phyloP scores from a whole-genome alignment of 345 rosid species.

The Pistacia atlantica region DNA sequence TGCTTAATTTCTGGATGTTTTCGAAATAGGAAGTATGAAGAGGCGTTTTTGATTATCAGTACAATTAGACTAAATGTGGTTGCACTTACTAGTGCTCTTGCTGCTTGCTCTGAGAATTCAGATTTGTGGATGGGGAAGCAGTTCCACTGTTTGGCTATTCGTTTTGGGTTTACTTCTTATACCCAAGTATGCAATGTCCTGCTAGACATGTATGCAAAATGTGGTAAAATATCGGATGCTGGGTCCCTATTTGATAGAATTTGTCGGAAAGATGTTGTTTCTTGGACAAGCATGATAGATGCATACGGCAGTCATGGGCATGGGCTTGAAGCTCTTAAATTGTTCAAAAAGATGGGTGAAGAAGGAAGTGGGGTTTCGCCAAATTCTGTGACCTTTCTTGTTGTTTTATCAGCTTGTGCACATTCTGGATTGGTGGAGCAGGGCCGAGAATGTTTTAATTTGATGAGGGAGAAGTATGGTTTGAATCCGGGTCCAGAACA shows the following conservation, averaged over 20 bases:
- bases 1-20: constrained; percentile 70
- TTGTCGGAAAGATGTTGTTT: constrained; percentile 49
- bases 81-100: constrained; percentile 65
- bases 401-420: constrained; percentile 58
- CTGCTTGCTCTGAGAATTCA: constrained; percentile 73
- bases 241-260: constrained; percentile 47
- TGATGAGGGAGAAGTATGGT: constrained; percentile 50
- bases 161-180: constrained; percentile 49
- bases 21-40: constrained; percentile 46
- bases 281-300: constrained; percentile 84
- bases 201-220: constrained; percentile 74
- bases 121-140: constrained; percentile 63
- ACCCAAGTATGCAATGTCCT: constrained; percentile 70
- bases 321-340: constrained; percentile 59
- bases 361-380: constrained; percentile 41
- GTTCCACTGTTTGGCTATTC: constrained; percentile 62
- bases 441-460: constrained; percentile 47
- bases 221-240: constrained; percentile 52
- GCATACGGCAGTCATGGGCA: constrained; percentile 69
- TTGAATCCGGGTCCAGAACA: constrained; percentile 53
- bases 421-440: constrained; percentile 72
- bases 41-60: constrained; percentile 55
- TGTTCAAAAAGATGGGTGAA: constrained; percentile 57
- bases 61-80: constrained; percentile 52
- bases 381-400: constrained; percentile 76